Percentiles rank a stretch among this genome's conserved stretches.
These are phyloP conservation scores for Debaryomycetaceae sp. DNA, from an alignment of 1,139 yeast species.

Conservation along the genomic window DNA sequence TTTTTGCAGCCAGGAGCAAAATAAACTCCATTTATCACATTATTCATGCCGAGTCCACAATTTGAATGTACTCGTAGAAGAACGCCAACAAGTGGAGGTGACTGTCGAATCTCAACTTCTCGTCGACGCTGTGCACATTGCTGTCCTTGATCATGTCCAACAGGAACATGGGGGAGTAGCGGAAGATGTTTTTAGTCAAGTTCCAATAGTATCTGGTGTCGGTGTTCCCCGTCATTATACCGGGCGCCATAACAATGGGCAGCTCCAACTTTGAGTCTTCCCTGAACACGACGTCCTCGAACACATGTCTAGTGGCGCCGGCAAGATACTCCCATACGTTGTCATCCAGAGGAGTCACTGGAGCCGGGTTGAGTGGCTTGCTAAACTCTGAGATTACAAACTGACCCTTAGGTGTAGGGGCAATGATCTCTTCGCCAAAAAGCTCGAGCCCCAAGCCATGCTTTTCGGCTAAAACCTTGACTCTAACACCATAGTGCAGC, in stretches of 20 bases:
- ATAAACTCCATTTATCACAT: too few species aligned
- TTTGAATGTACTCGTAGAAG: conserved; percentile 33
- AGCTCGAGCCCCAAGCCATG: conserved; percentile 22
- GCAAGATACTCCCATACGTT: conserved; percentile 39
- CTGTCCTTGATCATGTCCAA: conserved; percentile 16
- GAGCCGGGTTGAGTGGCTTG: conserved; percentile 29
- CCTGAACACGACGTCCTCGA: conserved; percentile 36
- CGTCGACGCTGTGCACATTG: conserved; percentile 40
- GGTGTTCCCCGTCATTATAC: conserved; percentile 74
- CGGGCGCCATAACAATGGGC: conserved; percentile 57
- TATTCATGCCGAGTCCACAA: conserved; percentile 22
- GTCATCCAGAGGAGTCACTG: conserved; percentile 32
- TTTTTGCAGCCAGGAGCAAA: conserved; percentile 16
- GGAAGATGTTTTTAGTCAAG: conserved; percentile 66
- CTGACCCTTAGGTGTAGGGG: conserved; percentile 18
- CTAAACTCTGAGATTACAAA: conserved; percentile 17
- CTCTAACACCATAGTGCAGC: conserved; percentile 20
- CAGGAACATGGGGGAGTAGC: conserved; percentile 47
- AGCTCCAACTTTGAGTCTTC: conserved; percentile 18
- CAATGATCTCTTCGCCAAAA: conserved; percentile 18
- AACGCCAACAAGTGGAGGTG: conserved; percentile 42
- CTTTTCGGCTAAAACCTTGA: conserved; percentile 25
- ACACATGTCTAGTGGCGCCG: conserved; percentile 41
- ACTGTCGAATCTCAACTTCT: conserved; percentile 28
- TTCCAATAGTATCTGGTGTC: conserved; percentile 80